Conservation (phyloP, 2,329 filamentous ascomycete species). For the Talaromyces sp. region DNA sequence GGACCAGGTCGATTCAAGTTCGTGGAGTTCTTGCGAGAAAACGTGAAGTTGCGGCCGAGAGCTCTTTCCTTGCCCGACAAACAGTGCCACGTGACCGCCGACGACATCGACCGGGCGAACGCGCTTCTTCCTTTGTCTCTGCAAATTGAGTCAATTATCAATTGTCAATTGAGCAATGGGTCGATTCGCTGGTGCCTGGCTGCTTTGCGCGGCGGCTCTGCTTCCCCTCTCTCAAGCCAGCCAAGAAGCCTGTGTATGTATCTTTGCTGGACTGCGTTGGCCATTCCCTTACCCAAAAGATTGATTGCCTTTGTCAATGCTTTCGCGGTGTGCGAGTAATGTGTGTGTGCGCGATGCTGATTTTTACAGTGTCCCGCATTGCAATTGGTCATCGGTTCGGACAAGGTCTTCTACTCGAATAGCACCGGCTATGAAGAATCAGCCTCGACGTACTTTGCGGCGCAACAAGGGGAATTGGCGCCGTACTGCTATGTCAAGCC, state of each 20-base stretch:
- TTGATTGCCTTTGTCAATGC: neutral
- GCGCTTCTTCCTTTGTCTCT: neutral
- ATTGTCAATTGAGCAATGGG: neutral
- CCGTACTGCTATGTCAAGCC: neutral
- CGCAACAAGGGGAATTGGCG: neutral
- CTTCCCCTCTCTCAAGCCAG: neutral
- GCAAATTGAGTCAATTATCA: neutral
- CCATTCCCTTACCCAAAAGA: neutral
- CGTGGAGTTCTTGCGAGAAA: too few relatives aligned
- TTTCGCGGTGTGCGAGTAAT: neutral
- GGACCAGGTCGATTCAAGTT: too few relatives aligned
- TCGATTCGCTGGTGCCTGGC: neutral
- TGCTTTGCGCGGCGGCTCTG: neutral
- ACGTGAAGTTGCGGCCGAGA: neutral
- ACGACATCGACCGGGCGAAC: neutral
- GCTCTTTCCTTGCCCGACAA: neutral
- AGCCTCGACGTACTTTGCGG: neutral
- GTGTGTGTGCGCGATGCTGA: neutral
- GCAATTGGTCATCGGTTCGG: neutral
- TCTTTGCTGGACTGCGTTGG: neutral
- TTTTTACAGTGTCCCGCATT: neutral
- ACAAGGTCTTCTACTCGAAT: neutral
- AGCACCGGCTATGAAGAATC: neutral
- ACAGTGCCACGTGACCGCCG: neutral
- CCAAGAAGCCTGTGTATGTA: neutral